Conservation (phyloP, 192 early-diverging fungal species). For the Coemansia nantahalensis region DNA sequence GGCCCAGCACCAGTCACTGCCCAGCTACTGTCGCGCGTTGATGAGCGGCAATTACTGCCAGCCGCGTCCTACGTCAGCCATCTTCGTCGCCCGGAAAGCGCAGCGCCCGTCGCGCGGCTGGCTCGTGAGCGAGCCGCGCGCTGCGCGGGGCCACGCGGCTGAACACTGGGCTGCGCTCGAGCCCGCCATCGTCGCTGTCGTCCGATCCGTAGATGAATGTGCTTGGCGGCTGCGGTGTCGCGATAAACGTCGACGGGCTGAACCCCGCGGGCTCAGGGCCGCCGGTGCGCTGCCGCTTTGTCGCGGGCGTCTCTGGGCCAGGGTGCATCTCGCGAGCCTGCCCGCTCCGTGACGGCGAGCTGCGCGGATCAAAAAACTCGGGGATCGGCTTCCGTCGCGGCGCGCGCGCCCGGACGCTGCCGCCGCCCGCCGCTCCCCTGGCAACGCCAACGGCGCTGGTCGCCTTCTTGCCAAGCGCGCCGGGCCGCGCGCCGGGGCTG, state of each 20-base stretch:
- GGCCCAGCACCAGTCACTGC: too few relatives aligned
- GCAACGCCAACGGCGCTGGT: background rate
- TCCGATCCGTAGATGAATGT: conserved; percentile 36
- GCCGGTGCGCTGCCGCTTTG: conserved; percentile 27
- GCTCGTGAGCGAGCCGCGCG: background rate
- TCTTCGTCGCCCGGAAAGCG: conserved; percentile 1
- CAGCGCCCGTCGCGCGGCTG: conserved; percentile 3
- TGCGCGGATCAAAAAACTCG: conserved; percentile 8
- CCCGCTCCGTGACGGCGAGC: conserved; percentile 18
- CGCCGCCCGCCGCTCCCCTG: background rate
- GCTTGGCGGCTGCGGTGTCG: conserved; percentile 1
- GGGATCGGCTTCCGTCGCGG: conserved; percentile 6
- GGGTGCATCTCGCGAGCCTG: background rate
- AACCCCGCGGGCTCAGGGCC: conserved; percentile 4
- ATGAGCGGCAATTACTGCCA: too few relatives aligned
- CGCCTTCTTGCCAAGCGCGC: background rate
- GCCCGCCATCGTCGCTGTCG: conserved; percentile 10
- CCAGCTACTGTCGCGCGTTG: too few relatives aligned
- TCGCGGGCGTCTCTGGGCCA: conserved; percentile 15
- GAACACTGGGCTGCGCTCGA: conserved; percentile 16
- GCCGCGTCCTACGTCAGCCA: background rate
- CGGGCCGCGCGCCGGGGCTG: conserved; percentile 1
- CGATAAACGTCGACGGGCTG: conserved; percentile 8
- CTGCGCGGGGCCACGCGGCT: background rate
- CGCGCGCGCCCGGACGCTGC: background rate